Evolutionary conservation across 163 green algal genomes (phyloP).

Genomic region (Scenedesmus sp.): DNA sequence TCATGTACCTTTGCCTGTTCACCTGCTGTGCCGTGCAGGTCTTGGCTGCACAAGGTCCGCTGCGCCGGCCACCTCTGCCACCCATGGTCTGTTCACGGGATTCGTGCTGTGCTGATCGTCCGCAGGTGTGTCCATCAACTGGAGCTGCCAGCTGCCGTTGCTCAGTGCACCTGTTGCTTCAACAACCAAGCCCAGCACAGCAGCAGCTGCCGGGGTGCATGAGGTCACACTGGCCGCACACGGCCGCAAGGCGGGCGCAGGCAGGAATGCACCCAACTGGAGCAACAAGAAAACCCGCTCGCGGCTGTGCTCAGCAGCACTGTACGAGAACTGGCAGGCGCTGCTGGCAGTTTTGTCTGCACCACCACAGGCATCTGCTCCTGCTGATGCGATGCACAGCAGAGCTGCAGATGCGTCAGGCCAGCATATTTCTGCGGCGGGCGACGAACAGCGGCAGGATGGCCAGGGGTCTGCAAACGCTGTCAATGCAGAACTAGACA

Average conservation of each 20-base stretch:
- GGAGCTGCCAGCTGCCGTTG: conserved; percentile 28
- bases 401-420: background rate
- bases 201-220: conserved; percentile 24
- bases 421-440: background rate
- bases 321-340: conserved; percentile 26
- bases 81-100: background rate
- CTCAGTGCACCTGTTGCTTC: background rate
- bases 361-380: background rate
- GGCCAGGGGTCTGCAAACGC: background rate
- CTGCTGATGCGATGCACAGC: background rate
- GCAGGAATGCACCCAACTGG: conserved; percentile 12
- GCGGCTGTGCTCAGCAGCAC: conserved; percentile 54
- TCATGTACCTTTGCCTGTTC: background rate
- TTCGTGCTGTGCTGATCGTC: background rate
- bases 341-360: background rate
- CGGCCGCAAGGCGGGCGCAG: conserved; percentile 55
- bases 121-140: conserved; percentile 41
- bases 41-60: background rate
- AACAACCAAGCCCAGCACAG: background rate
- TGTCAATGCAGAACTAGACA: background rate
- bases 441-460: background rate
- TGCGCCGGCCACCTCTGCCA: background rate
- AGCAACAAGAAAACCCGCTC: conserved; percentile 34
- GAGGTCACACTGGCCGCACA: conserved; percentile 59
- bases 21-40: background rate